phyloP scores from a whole-genome alignment of 2,329 filamentous ascomycete genomes.

The Aspergillus tubingensis region DNA sequence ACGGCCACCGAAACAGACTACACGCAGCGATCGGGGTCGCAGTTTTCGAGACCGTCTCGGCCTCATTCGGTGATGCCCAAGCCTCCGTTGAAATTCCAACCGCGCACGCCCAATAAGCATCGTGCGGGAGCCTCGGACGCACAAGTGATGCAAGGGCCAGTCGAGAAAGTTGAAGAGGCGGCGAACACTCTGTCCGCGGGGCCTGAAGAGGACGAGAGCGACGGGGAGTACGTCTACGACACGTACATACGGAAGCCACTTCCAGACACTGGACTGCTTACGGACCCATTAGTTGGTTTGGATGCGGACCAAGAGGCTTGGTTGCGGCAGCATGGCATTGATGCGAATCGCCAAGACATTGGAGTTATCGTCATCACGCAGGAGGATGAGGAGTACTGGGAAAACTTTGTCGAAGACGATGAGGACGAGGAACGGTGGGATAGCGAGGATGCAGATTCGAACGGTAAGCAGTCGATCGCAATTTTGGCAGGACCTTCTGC shows the following conservation, averaged over 20 bases:
- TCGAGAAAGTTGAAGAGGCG: background rate
- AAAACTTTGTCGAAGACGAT: conserved; percentile 56
- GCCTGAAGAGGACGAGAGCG: conserved; percentile 44
- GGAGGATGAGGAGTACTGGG: conserved; percentile 57
- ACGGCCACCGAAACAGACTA: conserved; percentile 12
- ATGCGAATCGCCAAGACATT: conserved; percentile 37
- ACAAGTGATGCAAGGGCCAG: conserved; percentile 7
- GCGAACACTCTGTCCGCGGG: background rate
- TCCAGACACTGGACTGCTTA: conserved; percentile 34
- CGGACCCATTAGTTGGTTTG: conserved; percentile 36
- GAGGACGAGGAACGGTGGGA: conserved; percentile 58
- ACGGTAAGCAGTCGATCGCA: conserved; percentile 45
- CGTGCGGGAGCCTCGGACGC: conserved; percentile 13
- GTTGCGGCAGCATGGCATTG: conserved; percentile 31
- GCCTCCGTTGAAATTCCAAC: conserved; percentile 39
- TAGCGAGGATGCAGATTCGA: conserved; percentile 64
- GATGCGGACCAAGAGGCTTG: conserved; percentile 29
- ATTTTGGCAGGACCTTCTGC: background rate
- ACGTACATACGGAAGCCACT: conserved; percentile 58
- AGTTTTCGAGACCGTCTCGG: background rate
- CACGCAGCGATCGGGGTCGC: background rate
- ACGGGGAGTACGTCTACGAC: conserved; percentile 63
- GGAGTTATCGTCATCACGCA: conserved; percentile 46
- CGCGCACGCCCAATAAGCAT: conserved; percentile 36
- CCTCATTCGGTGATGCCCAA: conserved; percentile 25